Evolutionary conservation across 768 basidiomycete species (phyloP).

Genomic region (Sporobolomyces pararoseus): DNA sequence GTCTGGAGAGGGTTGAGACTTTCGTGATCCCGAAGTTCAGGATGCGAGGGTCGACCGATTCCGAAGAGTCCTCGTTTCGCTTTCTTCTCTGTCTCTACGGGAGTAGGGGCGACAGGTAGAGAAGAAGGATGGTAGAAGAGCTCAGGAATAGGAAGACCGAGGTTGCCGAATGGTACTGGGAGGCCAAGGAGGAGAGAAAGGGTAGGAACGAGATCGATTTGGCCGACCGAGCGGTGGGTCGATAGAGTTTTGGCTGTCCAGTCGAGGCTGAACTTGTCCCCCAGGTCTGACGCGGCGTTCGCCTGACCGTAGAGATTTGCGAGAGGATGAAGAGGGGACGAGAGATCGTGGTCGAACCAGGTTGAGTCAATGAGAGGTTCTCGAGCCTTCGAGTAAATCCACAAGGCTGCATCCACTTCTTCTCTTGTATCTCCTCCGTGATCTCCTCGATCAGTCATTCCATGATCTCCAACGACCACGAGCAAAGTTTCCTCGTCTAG

Average conservation of each 20-base stretch:
- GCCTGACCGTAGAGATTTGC: neutral
- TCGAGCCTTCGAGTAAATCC: slow-evolving; percentile 63
- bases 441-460: slow-evolving; percentile 91
- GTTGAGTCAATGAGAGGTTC: slow-evolving; percentile 50
- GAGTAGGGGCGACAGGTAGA: slow-evolving; percentile 25
- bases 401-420: slow-evolving; percentile 79
- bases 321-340: slow-evolving; percentile 21
- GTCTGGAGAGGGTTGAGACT: slow-evolving; percentile 45
- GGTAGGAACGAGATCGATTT: slow-evolving; percentile 88
- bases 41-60: slow-evolving; percentile 13
- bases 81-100: slow-evolving; percentile 21
- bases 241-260: slow-evolving; percentile 28
- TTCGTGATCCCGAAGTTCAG: slow-evolving; percentile 23
- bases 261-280: slow-evolving; percentile 26
- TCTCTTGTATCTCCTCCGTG: slow-evolving; percentile 85
- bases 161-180: slow-evolving; percentile 92
- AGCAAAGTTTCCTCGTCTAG: slow-evolving; percentile 79
- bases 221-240: slow-evolving; percentile 65
- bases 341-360: slow-evolving; percentile 56
- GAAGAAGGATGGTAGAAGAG: slow-evolving; percentile 60
- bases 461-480: slow-evolving; percentile 90
- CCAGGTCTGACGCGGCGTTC: slow-evolving; percentile 43
- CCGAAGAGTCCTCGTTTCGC: slow-evolving; percentile 30
- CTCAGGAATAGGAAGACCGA: slow-evolving; percentile 87
- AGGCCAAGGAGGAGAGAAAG: slow-evolving; percentile 83